A percentile compares a stretch with the other conserved stretches of the same genome.
Conservation (phyloP, 495 filamentous ascomycete species). For the Neurospora sp. region DNA sequence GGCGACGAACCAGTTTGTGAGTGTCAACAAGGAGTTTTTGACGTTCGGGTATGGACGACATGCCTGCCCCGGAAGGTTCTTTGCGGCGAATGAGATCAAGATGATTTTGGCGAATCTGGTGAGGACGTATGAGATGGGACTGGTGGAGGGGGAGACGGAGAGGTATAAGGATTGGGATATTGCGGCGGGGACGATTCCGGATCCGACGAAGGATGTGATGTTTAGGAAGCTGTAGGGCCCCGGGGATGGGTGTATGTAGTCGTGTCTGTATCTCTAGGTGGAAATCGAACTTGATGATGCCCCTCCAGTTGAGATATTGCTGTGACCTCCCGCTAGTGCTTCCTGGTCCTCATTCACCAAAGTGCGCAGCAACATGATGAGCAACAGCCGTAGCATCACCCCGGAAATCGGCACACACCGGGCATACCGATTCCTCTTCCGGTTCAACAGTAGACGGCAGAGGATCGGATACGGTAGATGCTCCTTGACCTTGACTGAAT, state of each 20-base stretch:
- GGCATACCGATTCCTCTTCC: constrained; percentile 34
- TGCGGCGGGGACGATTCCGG: constrained; percentile 9
- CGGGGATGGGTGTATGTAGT: background rate
- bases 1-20: constrained; percentile 31
- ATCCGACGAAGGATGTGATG: constrained; percentile 18
- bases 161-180: constrained; percentile 11
- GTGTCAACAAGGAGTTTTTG: constrained; percentile 26
- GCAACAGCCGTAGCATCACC: constrained; percentile 49
- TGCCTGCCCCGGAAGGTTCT: constrained; percentile 51
- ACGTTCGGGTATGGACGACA: constrained; percentile 44
- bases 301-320: background rate
- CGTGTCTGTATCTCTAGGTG: background rate
- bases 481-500: constrained; percentile 18
- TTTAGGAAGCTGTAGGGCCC: constrained; percentile 11
- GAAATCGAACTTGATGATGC: background rate
- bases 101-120: constrained; percentile 44
- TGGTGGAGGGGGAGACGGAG: constrained; percentile 12
- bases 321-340: background rate
- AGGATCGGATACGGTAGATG: constrained; percentile 7
- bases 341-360: constrained; percentile 19
- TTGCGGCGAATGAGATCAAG: constrained; percentile 45
- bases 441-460: background rate
- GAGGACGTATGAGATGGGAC: constrained; percentile 44
- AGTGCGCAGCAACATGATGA: constrained; percentile 48
- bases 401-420: constrained; percentile 48